Conservation (phyloP, 352 stramenopile species). For the Achlya hypogyna region DNA sequence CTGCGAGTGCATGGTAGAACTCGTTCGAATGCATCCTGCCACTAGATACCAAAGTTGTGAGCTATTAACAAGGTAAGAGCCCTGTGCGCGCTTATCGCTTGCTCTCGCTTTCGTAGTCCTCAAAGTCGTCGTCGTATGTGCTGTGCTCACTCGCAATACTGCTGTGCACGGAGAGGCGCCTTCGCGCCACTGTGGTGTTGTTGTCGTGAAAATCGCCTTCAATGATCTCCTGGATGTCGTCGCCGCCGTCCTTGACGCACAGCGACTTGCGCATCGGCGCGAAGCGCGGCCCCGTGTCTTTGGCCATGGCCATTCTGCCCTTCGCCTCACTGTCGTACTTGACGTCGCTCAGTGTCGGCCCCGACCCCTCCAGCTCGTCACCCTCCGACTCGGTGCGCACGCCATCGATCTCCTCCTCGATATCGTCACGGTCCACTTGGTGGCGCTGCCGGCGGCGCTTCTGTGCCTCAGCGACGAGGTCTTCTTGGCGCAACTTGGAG, state of each 20-base stretch:
- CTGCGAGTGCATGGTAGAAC: too few species aligned
- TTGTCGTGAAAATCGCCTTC: constrained; percentile 32
- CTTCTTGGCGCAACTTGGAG: constrained; percentile 36
- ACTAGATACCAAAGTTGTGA: too few species aligned
- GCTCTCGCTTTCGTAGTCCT: constrained; percentile 34
- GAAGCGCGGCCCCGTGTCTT: neutral
- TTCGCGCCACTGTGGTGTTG: neutral
- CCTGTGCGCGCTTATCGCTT: constrained; percentile 15
- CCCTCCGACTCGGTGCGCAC: constrained; percentile 3
- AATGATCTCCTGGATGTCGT: constrained; percentile 79
- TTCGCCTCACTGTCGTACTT: neutral
- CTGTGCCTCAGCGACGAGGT: constrained; percentile 24
- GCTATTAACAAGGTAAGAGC: neutral
- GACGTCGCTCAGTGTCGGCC: constrained; percentile 9
- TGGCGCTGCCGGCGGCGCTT: constrained; percentile 20
- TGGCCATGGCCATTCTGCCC: neutral
- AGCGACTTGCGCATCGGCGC: neutral
- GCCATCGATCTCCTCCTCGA: constrained; percentile 63
- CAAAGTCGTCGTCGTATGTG: constrained; percentile 76
- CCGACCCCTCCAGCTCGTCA: constrained; percentile 12
- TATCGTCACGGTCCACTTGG: constrained; percentile 57
- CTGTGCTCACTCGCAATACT: constrained; percentile 36
- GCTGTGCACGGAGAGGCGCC: constrained; percentile 15
- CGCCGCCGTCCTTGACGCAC: constrained; percentile 29
- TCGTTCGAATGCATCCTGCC: too few species aligned